Evolutionary conservation across 2,329 filamentous ascomycete genomes (phyloP).

Genomic region (Pyricularia sp.): DNA sequence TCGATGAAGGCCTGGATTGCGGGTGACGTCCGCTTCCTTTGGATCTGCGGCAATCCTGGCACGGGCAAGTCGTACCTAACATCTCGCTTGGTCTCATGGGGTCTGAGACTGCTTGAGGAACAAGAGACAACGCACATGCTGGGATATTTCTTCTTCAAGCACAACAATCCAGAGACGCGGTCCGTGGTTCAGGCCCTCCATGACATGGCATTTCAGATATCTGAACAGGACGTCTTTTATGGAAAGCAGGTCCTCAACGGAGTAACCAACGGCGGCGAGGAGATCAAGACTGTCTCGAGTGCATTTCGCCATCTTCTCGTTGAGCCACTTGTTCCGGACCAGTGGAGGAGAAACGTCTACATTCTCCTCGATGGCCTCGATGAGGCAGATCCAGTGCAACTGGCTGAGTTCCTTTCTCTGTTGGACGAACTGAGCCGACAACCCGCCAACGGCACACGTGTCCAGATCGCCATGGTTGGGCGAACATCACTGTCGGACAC

Average conservation of each 20-base stretch:
- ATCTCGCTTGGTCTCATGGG: conserved; percentile 2
- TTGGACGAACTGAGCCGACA: conserved; percentile 3
- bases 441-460: not conserved
- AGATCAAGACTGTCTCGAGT: conserved; percentile 4
- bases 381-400: conserved; percentile 2
- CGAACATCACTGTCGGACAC: conserved; percentile 1
- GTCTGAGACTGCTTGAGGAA: not conserved
- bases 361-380: conserved; percentile 1
- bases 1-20: not conserved
- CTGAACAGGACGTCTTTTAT: conserved; percentile 5
- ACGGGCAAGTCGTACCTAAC: conserved; percentile 4
- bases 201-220: conserved; percentile 4
- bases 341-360: conserved; percentile 3
- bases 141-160: conserved; percentile 4
- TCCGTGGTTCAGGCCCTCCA: conserved; percentile 2
- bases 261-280: not conserved
- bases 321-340: not conserved
- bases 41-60: conserved; percentile 4
- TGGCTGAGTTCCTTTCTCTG: conserved; percentile 1
- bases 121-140: conserved; percentile 2
- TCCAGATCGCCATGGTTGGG: conserved; percentile 3
- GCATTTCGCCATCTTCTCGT: conserved; percentile 1
- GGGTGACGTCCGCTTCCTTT: conserved; percentile 2
- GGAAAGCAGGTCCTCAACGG: conserved; percentile 1
- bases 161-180: conserved; percentile 4